A percentile compares a stretch with the other conserved stretches of the same genome.
Conservation (phyloP, 2,329 filamentous ascomycete genomes). For the Xylaria sp. region DNA sequence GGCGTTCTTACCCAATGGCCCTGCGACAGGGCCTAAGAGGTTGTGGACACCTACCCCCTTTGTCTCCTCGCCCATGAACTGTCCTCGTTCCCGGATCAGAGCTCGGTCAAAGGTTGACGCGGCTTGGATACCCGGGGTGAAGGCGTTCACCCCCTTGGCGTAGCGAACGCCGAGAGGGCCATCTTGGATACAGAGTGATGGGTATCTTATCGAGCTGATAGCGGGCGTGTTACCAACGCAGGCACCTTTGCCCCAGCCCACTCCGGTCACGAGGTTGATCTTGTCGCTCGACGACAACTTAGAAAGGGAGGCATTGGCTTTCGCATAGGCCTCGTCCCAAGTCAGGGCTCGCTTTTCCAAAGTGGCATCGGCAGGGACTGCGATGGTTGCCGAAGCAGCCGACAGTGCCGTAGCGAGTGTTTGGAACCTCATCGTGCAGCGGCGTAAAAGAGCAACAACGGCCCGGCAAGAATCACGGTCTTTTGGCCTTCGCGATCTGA, state of each 20-base stretch:
- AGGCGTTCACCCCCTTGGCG: constrained; percentile 73
- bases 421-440: constrained; percentile 32
- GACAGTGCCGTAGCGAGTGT: constrained; percentile 28
- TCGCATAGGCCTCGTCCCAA: constrained; percentile 73
- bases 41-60: constrained; percentile 75
- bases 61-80: constrained; percentile 72
- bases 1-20: constrained; percentile 75
- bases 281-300: constrained; percentile 78
- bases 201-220: constrained; percentile 66
- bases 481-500: not conserved
- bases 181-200: constrained; percentile 78
- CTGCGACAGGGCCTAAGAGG: constrained; percentile 75
- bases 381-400: constrained; percentile 26
- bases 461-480: not conserved
- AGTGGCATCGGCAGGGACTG: constrained; percentile 16
- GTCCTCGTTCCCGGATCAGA: constrained; percentile 73
- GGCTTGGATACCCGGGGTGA: constrained; percentile 79
- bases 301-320: constrained; percentile 69
- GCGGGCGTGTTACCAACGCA: constrained; percentile 69
- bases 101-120: constrained; percentile 81
- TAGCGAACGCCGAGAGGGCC: constrained; percentile 79
- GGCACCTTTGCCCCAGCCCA: constrained; percentile 74
- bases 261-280: constrained; percentile 77
- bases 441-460: not conserved
- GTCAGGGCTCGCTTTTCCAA: not conserved